phyloP scores from a whole-genome alignment of 2,329 filamentous ascomycete genomes.

The Epichloe aotearoae region DNA sequence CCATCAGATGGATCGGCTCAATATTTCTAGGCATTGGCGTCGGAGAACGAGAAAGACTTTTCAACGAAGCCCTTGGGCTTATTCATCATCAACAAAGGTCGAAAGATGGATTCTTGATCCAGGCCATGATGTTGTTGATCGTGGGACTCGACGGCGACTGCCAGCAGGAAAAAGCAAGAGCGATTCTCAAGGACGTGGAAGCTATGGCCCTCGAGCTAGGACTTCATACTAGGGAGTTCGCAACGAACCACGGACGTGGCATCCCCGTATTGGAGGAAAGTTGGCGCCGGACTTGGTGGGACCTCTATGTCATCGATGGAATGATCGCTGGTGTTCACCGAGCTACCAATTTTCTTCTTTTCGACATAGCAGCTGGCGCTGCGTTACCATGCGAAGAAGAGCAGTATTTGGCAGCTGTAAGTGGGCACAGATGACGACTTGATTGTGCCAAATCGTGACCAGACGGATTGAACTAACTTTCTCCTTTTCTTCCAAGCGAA shows the following conservation, averaged over 20 bases:
- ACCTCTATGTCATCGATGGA: slow-evolving; percentile 64
- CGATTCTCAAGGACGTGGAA: slow-evolving; percentile 55
- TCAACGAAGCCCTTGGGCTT: slow-evolving; percentile 44
- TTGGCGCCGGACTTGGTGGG: slow-evolving; percentile 88
- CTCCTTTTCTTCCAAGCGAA: slow-evolving; percentile 27
- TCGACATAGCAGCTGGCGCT: slow-evolving; percentile 53
- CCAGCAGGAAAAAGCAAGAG: slow-evolving; percentile 53
- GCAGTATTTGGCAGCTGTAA: slow-evolving; percentile 49
- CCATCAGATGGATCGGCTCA: slow-evolving; percentile 43
- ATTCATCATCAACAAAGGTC: slow-evolving; percentile 32
- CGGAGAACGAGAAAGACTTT: slow-evolving; percentile 30
- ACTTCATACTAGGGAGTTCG: slow-evolving; percentile 58
- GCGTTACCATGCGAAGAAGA: slow-evolving; percentile 70
- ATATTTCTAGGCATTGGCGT: slow-evolving; percentile 38
- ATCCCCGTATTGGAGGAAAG: slow-evolving; percentile 65
- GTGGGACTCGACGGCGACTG: slow-evolving; percentile 68
- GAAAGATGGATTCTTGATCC: slow-evolving; percentile 53
- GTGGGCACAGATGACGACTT: slow-evolving; percentile 12
- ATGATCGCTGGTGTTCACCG: slow-evolving; percentile 72
- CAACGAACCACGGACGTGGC: slow-evolving; percentile 47
- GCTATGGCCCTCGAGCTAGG: slow-evolving; percentile 62
- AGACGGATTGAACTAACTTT: slow-evolving; percentile 3
- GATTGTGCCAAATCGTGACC: not conserved
- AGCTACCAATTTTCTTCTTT: slow-evolving; percentile 56
- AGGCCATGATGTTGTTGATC: slow-evolving; percentile 64